Evolutionary conservation across 2,329 filamentous ascomycete species (phyloP).

Genomic region (Fusarium sp.): DNA sequence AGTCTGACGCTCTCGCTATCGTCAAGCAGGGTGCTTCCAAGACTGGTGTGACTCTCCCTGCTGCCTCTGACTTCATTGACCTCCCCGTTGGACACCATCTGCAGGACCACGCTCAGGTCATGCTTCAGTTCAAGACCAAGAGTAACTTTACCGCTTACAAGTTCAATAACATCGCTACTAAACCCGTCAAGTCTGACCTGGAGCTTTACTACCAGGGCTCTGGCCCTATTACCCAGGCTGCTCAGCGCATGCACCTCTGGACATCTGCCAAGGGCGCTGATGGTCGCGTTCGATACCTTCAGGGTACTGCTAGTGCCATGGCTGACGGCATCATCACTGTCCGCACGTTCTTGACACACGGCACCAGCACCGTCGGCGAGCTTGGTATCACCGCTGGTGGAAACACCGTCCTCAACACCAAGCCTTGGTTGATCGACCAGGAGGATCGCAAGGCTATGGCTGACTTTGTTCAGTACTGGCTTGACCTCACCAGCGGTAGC

Average conservation of each 20-base stretch:
- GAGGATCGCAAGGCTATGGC: slow-evolving; percentile 40
- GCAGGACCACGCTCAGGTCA: slow-evolving; percentile 61
- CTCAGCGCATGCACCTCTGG: slow-evolving; percentile 43
- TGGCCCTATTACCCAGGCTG: slow-evolving; percentile 40
- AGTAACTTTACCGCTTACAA: slow-evolving; percentile 39
- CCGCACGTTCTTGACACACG: slow-evolving; percentile 38
- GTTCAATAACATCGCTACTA: slow-evolving; percentile 33
- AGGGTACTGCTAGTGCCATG: slow-evolving; percentile 41
- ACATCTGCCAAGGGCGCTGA: slow-evolving; percentile 38
- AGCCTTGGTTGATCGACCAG: slow-evolving; percentile 41
- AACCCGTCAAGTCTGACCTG: slow-evolving; percentile 29
- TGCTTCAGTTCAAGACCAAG: slow-evolving; percentile 38
- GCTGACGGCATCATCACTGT: slow-evolving; percentile 35
- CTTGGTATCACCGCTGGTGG: slow-evolving; percentile 37
- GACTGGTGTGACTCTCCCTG: slow-evolving; percentile 61
- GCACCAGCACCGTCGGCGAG: slow-evolving; percentile 37
- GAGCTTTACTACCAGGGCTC: slow-evolving; percentile 41
- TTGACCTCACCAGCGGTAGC: slow-evolving; percentile 29
- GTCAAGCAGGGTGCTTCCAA: slow-evolving; percentile 53
- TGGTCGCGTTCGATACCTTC: slow-evolving; percentile 36
- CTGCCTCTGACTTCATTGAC: slow-evolving; percentile 60
- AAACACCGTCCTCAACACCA: slow-evolving; percentile 42
- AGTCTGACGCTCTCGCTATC: slow-evolving; percentile 63
- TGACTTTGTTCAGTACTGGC: slow-evolving; percentile 39
- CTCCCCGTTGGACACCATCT: slow-evolving; percentile 67